phyloP scores from a whole-genome alignment of 345 rosid genomes.

The Schrenkiella parvula region DNA sequence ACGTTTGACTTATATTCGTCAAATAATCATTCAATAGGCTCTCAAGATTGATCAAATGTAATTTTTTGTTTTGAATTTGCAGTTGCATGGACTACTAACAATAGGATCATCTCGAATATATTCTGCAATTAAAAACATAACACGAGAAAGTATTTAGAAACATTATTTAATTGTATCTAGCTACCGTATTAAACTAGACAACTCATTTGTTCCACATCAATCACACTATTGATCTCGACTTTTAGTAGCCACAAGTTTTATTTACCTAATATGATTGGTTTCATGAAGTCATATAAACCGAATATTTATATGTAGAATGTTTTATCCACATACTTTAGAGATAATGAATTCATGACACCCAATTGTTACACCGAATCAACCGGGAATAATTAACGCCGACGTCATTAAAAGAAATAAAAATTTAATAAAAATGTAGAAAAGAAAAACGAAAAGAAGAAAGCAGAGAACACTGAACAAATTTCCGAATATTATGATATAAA shows the following conservation, averaged over 20 bases:
- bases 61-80: too few relatives aligned
- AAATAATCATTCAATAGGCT: background rate
- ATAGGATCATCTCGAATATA: background rate
- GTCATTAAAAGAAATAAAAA: slow-evolving; percentile 4
- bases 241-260: slow-evolving; percentile 25
- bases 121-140: background rate
- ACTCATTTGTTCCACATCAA: background rate
- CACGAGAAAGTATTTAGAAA: background rate
- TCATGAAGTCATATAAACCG: slow-evolving; percentile 10
- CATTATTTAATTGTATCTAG: background rate
- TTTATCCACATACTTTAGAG: slow-evolving; percentile 31
- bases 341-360: slow-evolving; percentile 24
- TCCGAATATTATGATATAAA: slow-evolving; percentile 33
- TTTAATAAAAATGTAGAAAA: slow-evolving; percentile 6
- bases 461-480: slow-evolving; percentile 15
- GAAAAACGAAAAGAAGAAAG: slow-evolving; percentile 12
- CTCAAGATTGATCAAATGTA: background rate
- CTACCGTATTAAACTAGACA: slow-evolving; percentile 2
- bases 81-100: background rate
- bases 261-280: slow-evolving; percentile 26
- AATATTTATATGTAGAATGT: slow-evolving; percentile 25
- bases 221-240: background rate
- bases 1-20: background rate
- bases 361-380: slow-evolving; percentile 22
- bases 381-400: slow-evolving; percentile 20